Evolutionary conservation across 768 basidiomycete species (phyloP), one percentile per base, ranked within the genome.

Genomic region (Gymnopilus dilepis): DNA sequence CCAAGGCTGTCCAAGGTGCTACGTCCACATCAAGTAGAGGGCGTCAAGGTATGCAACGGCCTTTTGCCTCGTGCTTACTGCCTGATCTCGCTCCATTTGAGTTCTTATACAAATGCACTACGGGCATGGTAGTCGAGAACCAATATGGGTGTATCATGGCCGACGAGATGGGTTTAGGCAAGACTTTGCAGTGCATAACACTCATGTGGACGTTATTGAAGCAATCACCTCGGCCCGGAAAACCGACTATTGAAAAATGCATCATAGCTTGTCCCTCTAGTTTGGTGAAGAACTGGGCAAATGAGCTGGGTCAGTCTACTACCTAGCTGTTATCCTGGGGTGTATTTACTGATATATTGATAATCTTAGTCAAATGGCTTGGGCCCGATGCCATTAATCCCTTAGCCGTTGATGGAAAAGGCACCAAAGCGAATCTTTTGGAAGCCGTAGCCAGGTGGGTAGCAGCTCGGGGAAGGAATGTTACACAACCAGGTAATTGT

Each of bases 101-200:
- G 95, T 99, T 99, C 75, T 74, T 99, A 73, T 99, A 97, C 76
- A 89, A 86, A 74, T 97, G 96, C 74, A 89, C 95, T 4, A 97
- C 95, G 0, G 97, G 96, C 0, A 91, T 96, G 87, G 75, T 96
- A 58, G 92, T 91, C 37, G 90, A 94, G 45, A 92, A 94, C 68
- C 94, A 97, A 63, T 90, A 88, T 62, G 94, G 93, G 0, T 99
- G 97, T 70, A 99, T 99, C 74, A 98, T 99, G 97, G 97, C 97
- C 0, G 97, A 99, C 70, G 97, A 97, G 76, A 99, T 99, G 97
- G 97, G 97, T 69, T 86, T 99, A 13, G 97, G 94, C 17, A 96
- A 97, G 75, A 97, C 96, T 15, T 82, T 99, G 15, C 97, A 99
- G 72, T 99, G 97, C 72, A 98, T 99, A 63, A 84, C 97, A 2